Evolutionary conservation across 2,329 filamentous ascomycete genomes (phyloP).

Genomic region (Ophiostoma quercus): DNA sequence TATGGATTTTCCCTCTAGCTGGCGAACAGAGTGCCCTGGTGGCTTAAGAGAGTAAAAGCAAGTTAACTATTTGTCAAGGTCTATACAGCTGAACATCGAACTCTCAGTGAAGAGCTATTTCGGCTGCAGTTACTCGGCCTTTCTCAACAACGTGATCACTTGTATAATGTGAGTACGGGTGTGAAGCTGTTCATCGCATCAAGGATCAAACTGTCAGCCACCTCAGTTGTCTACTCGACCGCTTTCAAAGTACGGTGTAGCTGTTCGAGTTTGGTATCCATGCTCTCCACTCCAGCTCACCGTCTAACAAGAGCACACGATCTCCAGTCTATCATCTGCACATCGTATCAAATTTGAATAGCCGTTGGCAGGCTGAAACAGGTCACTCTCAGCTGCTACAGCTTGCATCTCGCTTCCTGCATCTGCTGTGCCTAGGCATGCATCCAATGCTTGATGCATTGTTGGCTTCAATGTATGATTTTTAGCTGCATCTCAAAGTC

Average conservation of each 20-base stretch:
- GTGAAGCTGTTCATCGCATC: no score
- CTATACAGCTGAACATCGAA: no score
- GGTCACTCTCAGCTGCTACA: background rate
- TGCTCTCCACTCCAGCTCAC: conserved; percentile 10
- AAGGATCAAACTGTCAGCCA: no score
- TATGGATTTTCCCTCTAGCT: no score
- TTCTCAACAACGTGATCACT: no score
- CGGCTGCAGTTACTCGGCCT: no score
- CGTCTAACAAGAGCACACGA: background rate
- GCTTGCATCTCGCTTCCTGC: background rate
- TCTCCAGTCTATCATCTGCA: background rate
- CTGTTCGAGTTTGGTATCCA: background rate
- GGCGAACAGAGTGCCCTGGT: no score
- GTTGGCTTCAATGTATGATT: background rate
- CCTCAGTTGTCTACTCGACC: background rate
- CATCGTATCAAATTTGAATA: background rate
- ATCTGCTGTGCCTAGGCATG: background rate
- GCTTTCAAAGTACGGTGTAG: background rate
- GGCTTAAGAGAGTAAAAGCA: no score
- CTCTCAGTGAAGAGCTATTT: no score
- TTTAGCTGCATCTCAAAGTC: no score
- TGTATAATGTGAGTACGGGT: no score
- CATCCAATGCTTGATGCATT: background rate
- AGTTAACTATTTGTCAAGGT: no score
- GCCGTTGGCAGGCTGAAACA: background rate